A percentile compares a stretch with the other conserved stretches of the same genome.
Conservation (phyloP, 331 rosid species). For the Malus hybrid region DNA sequence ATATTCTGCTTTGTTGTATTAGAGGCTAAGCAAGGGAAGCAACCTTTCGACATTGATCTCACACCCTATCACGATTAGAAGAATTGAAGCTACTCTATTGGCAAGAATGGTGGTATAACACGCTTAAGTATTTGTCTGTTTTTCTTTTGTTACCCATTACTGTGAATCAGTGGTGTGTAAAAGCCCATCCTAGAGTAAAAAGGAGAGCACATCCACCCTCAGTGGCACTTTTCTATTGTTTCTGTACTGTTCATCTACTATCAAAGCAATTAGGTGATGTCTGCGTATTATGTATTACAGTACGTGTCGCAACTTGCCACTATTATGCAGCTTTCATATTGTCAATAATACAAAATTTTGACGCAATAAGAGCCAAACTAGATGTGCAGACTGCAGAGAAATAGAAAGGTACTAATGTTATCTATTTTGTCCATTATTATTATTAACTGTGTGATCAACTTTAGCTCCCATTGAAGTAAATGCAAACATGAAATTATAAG, state of each 20-base stretch:
- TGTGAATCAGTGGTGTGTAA: background rate
- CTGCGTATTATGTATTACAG: too few relatives aligned
- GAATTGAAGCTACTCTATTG: conserved; percentile 14
- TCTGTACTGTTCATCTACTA: too few relatives aligned
- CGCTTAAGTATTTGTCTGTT: background rate
- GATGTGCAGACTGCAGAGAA: background rate
- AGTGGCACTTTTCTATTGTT: too few relatives aligned
- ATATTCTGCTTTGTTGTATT: background rate
- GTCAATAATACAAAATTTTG: background rate
- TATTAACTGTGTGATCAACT: too few relatives aligned
- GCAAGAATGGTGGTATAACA: background rate
- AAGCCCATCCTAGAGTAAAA: background rate
- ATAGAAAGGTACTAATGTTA: conserved; percentile 3
- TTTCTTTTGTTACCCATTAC: background rate
- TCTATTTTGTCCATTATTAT: background rate
- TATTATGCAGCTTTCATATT: too few relatives aligned
- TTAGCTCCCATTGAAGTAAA: too few relatives aligned
- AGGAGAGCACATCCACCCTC: background rate
- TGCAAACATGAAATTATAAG: too few relatives aligned
- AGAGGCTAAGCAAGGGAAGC: conserved; percentile 89
- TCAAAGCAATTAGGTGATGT: too few relatives aligned
- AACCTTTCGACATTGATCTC: conserved; percentile 69
- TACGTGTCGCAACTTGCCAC: too few relatives aligned
- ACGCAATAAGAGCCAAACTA: background rate
- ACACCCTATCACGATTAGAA: conserved; percentile 60